Conservation (phyloP, 306 rosid genomes). For the Lotus japonicus region DNA sequence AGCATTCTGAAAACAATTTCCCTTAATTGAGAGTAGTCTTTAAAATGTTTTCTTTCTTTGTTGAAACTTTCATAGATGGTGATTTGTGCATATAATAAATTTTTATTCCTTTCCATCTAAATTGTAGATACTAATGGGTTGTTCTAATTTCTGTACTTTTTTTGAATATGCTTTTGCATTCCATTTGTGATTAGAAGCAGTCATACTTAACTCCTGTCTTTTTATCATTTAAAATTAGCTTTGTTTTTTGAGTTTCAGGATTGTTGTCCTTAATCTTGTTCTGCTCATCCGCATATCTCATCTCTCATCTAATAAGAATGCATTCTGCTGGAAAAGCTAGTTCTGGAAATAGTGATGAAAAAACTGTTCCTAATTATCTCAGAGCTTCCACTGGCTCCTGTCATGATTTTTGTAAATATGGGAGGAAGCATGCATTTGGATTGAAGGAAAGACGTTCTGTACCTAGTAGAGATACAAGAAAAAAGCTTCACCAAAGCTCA, state of each 20-base stretch:
- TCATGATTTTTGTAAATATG: constrained; percentile 85
- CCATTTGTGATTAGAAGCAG: not conserved
- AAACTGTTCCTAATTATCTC: constrained; percentile 52
- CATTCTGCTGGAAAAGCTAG: constrained; percentile 44
- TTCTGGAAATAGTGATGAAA: constrained; percentile 27
- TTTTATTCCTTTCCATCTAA: not conserved
- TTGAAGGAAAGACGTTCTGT: constrained; percentile 40
- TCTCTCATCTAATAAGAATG: constrained; percentile 32
- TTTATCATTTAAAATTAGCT: not conserved
- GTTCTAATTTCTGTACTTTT: not conserved
- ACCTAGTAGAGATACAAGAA: constrained; percentile 29
- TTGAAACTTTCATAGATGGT: not conserved
- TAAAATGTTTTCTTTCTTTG: not conserved
- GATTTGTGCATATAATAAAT: not conserved
- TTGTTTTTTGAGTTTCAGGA: constrained; percentile 41
- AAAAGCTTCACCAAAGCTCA: constrained; percentile 21
- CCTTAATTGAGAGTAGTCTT: not conserved
- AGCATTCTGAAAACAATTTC: not conserved
- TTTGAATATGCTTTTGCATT: not conserved
- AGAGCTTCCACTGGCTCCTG: constrained; percentile 87
- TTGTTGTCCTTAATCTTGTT: constrained; percentile 19
- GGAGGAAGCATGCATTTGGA: constrained; percentile 29
- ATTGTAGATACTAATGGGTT: not conserved
- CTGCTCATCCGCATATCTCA: not conserved
- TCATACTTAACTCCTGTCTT: not conserved